A percentile compares a stretch with the other conserved stretches of the same genome.
Evolutionary conservation across 768 basidiomycete species (phyloP).

Genomic region (Suillus spraguei): DNA sequence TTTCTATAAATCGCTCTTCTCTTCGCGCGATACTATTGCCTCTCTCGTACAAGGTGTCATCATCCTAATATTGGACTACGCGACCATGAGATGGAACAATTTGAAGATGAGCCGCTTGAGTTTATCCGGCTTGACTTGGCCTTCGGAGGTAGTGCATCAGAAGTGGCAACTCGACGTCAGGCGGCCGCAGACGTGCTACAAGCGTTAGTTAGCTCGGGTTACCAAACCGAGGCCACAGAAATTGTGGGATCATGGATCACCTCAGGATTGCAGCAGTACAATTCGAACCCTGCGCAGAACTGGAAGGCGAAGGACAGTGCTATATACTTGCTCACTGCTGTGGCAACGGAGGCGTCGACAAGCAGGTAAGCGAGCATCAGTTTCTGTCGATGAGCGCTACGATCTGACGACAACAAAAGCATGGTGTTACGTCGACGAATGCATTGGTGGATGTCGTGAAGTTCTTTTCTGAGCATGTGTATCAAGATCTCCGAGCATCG

Average conservation of each 20-base stretch:
- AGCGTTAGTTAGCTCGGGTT: slow-evolving; percentile 79
- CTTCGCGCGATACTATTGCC: slow-evolving; percentile 77
- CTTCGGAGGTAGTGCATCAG: slow-evolving; percentile 49
- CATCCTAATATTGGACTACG: slow-evolving; percentile 87
- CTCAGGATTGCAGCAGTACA: slow-evolving; percentile 70
- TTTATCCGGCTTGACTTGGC: slow-evolving; percentile 89
- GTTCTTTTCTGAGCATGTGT: slow-evolving; percentile 93
- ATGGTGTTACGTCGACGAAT: slow-evolving; percentile 93
- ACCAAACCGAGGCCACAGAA: slow-evolving; percentile 84
- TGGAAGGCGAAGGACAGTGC: slow-evolving; percentile 97
- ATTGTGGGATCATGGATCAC: slow-evolving; percentile 87
- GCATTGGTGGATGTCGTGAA: slow-evolving; percentile 90
- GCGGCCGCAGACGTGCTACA: slow-evolving; percentile 96
- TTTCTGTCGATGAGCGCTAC: background rate
- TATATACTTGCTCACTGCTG: slow-evolving; percentile 89
- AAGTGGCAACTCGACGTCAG: slow-evolving; percentile 84
- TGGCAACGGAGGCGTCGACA: slow-evolving; percentile 89
- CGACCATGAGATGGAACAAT: slow-evolving; percentile 90
- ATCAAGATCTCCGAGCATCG: slow-evolving; percentile 77
- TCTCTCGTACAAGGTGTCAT: slow-evolving; percentile 88
- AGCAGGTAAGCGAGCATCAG: slow-evolving; percentile 56
- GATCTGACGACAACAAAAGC: slow-evolving; percentile 43
- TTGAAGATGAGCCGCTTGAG: slow-evolving; percentile 96
- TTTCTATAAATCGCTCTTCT: slow-evolving; percentile 79
- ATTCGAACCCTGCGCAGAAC: slow-evolving; percentile 54